Percentiles rank a stretch among this genome's conserved stretches.
These are phyloP conservation scores for Laburnicola sp. DNA, from an alignment of 2,329 filamentous ascomycete genomes.

Conservation along the genomic window DNA sequence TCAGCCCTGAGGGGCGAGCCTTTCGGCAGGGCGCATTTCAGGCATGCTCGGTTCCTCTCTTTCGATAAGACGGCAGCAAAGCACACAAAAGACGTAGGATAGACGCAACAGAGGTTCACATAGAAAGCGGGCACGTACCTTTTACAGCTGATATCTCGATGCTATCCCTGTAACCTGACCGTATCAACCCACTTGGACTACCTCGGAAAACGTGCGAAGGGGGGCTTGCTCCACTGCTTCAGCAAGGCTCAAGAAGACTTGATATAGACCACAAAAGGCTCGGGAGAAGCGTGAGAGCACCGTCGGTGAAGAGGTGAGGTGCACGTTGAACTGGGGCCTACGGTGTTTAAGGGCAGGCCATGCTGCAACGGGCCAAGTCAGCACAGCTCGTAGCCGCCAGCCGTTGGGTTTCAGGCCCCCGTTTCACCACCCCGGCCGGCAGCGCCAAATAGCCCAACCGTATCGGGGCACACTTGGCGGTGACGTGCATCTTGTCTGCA, in stretches of 20 bases:
- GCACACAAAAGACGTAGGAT: neutral
- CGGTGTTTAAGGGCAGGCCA: constrained; percentile 31
- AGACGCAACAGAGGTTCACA: neutral
- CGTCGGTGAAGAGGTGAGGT: constrained; percentile 26
- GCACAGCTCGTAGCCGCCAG: constrained; percentile 37
- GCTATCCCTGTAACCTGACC: neutral
- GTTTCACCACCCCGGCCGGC: constrained; percentile 44
- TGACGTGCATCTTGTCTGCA: constrained; percentile 15
- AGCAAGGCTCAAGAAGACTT: neutral
- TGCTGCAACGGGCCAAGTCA: constrained; percentile 27
- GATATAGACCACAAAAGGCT: constrained; percentile 7
- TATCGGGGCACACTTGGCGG: constrained; percentile 19
- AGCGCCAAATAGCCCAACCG: constrained; percentile 26
- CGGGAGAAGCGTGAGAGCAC: constrained; percentile 13
- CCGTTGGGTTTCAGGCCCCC: constrained; percentile 39
- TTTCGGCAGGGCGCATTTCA: neutral
- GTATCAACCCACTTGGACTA: neutral
- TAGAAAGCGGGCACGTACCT: neutral
- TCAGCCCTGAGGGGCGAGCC: neutral
- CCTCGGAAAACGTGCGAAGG: constrained; percentile 5
- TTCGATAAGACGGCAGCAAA: neutral
- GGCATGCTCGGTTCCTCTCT: neutral
- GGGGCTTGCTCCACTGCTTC: constrained; percentile 5
- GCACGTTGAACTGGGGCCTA: constrained; percentile 21
- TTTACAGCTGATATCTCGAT: neutral